Percentiles rank a stretch among this genome's conserved stretches.
Evolutionary conservation across 352 stramenopile species (phyloP).

Genomic region (Blastocystis sp.): DNA sequence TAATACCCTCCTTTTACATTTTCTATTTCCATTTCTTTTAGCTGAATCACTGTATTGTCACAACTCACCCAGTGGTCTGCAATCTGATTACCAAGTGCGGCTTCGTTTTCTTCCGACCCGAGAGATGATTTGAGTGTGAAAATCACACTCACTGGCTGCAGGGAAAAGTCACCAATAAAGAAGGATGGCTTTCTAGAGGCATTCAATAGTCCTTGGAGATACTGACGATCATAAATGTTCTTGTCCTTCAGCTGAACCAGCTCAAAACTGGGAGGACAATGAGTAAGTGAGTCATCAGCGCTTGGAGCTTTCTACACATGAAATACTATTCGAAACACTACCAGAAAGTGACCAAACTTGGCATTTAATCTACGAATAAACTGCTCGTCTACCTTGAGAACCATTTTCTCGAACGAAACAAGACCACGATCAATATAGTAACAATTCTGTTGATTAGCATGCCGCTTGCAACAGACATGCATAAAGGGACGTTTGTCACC

Average conservation of each 20-base stretch:
- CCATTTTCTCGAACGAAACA: not conserved
- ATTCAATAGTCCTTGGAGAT: not conserved
- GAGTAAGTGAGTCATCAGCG: not conserved
- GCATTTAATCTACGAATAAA: not conserved
- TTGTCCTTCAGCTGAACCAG: not conserved
- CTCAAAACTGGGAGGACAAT: not conserved
- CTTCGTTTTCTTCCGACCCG: not conserved
- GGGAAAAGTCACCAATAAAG: slow-evolving; percentile 8
- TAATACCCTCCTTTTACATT: slow-evolving; percentile 24
- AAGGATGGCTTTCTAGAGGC: not conserved
- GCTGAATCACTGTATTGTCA: slow-evolving; percentile 15
- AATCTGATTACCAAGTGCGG: not conserved
- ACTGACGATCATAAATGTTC: not conserved
- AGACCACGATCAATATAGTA: slow-evolving; percentile 8
- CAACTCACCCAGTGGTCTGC: not conserved
- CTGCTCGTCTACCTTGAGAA: slow-evolving; percentile 42
- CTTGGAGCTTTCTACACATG: not conserved
- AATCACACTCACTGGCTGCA: not conserved
- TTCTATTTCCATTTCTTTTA: not conserved
- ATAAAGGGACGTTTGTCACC: not conserved
- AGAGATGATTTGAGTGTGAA: slow-evolving; percentile 8
- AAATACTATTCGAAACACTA: not conserved
- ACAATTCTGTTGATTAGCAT: slow-evolving; percentile 7
- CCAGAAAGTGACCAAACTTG: slow-evolving; percentile 14
- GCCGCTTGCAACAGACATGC: slow-evolving; percentile 13